A percentile compares a stretch with the other conserved stretches of the same genome.
These are phyloP conservation scores for Kwoniella europaea DNA, from an alignment of 768 basidiomycete species.

Conservation along the genomic window DNA sequence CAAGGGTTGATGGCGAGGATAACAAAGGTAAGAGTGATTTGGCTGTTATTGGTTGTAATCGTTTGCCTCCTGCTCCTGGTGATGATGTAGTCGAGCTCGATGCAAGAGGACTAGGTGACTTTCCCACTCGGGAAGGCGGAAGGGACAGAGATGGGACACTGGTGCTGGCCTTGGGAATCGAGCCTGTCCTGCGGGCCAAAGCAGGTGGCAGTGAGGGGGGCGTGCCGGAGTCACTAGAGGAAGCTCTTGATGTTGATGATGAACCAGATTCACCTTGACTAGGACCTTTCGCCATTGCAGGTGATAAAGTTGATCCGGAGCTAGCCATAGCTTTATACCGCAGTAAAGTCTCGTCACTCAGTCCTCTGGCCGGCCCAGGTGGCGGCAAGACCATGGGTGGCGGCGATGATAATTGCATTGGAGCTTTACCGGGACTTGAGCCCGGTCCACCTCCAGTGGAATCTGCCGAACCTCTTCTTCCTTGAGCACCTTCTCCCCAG, in stretches of 20 bases:
- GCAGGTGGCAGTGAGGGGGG: slow-evolving; percentile 16
- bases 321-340: slow-evolving; percentile 32
- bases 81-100: slow-evolving; percentile 23
- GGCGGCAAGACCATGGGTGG: slow-evolving; percentile 18
- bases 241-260: background rate
- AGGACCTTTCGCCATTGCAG: slow-evolving; percentile 19
- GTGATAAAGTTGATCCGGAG: background rate
- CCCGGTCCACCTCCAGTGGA: slow-evolving; percentile 3
- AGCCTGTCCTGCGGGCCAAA: slow-evolving; percentile 36
- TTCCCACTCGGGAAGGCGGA: slow-evolving; percentile 16
- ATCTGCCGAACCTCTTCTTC: slow-evolving; percentile 21
- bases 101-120: slow-evolving; percentile 33
- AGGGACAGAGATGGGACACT: slow-evolving; percentile 1
- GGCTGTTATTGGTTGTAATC: slow-evolving; percentile 30
- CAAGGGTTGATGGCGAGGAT: slow-evolving; percentile 60
- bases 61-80: slow-evolving; percentile 15
- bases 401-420: slow-evolving; percentile 1
- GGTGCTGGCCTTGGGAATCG: slow-evolving; percentile 26
- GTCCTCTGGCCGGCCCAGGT: slow-evolving; percentile 18
- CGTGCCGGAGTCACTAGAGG: slow-evolving; percentile 2
- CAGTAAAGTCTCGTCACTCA: slow-evolving; percentile 39
- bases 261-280: slow-evolving; percentile 1
- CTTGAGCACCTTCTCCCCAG: slow-evolving; percentile 29
- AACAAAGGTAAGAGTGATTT: slow-evolving; percentile 25
- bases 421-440: slow-evolving; percentile 4